Evolutionary conservation across 257 asterid species (phyloP).

Genomic region (Nicotiana paniculata): DNA sequence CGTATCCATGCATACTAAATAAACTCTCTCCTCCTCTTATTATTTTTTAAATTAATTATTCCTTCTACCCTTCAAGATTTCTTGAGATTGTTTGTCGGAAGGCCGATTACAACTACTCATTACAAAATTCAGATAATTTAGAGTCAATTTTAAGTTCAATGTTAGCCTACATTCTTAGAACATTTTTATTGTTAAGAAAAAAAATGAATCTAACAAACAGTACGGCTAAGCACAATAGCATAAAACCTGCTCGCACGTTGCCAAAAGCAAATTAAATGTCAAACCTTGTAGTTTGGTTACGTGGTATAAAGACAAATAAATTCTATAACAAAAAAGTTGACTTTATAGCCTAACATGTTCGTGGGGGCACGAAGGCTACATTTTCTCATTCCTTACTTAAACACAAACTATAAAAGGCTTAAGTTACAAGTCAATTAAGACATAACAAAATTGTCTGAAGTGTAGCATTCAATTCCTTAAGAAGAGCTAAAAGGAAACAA

Average conservation of each 20-base stretch:
- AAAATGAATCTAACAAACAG: background rate
- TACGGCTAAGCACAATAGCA: background rate
- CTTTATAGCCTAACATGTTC: slow-evolving; percentile 14
- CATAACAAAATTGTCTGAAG: background rate
- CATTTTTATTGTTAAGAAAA: background rate
- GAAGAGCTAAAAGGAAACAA: background rate
- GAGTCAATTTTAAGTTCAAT: background rate
- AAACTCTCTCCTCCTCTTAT: background rate
- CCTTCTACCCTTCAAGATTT: background rate
- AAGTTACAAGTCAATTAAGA: slow-evolving; percentile 19
- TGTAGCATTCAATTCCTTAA: background rate
- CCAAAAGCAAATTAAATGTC: background rate
- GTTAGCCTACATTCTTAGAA: background rate
- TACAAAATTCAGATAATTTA: background rate
- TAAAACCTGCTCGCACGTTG: slow-evolving; percentile 16
- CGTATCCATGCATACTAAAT: background rate
- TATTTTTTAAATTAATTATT: background rate
- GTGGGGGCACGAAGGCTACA: slow-evolving; percentile 31
- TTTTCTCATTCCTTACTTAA: background rate
- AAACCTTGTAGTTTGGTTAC: background rate
- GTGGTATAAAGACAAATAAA: background rate
- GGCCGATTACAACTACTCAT: background rate
- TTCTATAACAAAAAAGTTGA: slow-evolving; percentile 8
- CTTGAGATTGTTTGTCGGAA: background rate
- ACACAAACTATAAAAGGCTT: slow-evolving; percentile 28